Evolutionary conservation across 495 filamentous ascomycete species (phyloP), one percentile per base, ranked within the genome.

Genomic region (Daldinia bambusicola): DNA sequence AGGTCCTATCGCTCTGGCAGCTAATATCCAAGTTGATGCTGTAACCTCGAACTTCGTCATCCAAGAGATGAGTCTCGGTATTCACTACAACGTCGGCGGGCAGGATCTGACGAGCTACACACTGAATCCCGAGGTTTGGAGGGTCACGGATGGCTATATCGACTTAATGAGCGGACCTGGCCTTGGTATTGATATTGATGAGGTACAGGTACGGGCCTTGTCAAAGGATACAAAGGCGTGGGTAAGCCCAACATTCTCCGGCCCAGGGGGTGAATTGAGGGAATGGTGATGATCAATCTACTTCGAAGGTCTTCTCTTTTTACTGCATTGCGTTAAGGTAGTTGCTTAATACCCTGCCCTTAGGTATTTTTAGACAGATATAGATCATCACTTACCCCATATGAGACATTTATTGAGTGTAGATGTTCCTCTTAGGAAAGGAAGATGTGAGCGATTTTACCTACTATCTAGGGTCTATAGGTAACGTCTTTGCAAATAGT

Each of bases 1-100:
- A 5, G 92, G 92, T 0, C 91, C 92, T 0, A 90, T 94, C 67
- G 89, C 91, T 0, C 77, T 94, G 43, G 91, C 91, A 2, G 92
- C 92, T 10, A 89, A 86, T 69, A 82, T 93, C 70, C 90, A 93
- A 74, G 84, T 93, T 30, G 89, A 86, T 37, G 80, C 89, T 37
- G 77, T 81, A 10, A 88, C 83, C 34, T 81, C 90, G 1, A 93
- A 94, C 74, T 92, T 92, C 75, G 88, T 84, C 36, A 93, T 94
- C 55, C 92, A 93, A 77, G 91, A 94, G 82, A 93, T 93, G 91
- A 88, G 87, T 60, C 70, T 92, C 55, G 91, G 90, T 0, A 93
- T 94, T 58, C 92, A 94, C 78, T 94, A 94, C 75, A 93, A 93
- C 70, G 80, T 80, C 16, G 88, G 85, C 40, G 86, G 78, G 8